Base-by-base conservation (phyloP, 1,284 basidiomycete species). In the Phylloboletellus chloephorus region DNA sequence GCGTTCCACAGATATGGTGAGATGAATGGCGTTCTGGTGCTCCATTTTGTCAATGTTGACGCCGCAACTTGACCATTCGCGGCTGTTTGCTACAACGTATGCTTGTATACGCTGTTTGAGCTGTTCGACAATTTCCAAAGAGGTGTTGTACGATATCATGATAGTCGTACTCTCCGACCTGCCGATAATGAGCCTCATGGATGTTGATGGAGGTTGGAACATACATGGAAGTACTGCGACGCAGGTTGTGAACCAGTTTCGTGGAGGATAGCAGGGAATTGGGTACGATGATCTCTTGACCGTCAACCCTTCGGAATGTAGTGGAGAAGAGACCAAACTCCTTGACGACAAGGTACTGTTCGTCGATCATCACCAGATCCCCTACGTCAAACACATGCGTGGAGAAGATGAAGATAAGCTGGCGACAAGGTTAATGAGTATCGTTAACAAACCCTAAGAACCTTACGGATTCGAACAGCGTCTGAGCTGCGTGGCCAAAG, bases 251-350 rank as follows among this genome's bases (percentile, higher is more conserved):
- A 15, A 91, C 83, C 23, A 88, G 68, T 58, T 90, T 91, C 10
- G 76, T 67, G 42, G 68, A 73, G 3, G 85, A 77, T 7, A 91
- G 65, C n/a, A 90, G 65, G 2, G 85, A 72, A 53, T 91, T 91
- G 0, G 88, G 88, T 2, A 83, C 85, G 41, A 90, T 77, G 37
- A 89, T 76, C 58, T 86, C 81, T 60, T 87, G 79, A 3, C 87
- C 88, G 50, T 88, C 84, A 4, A 84, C 81, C 15, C 87, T 74
- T 32, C 78, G 72, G 67, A 91, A 91, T 0, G 77, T 79, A 4
- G 88, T 91, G 2, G 85, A 80, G 52, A 90, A 88, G 25, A 91
- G 67, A 15, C 88, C 88, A 54, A 91, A 88, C 55, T 88, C 85
- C 43, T 76, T 74, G 21, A 88, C 85, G 34, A 19, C 23, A 22